Evolutionary conservation across 345 rosid genomes (phyloP).

Genomic region (Sonneratia alba): DNA sequence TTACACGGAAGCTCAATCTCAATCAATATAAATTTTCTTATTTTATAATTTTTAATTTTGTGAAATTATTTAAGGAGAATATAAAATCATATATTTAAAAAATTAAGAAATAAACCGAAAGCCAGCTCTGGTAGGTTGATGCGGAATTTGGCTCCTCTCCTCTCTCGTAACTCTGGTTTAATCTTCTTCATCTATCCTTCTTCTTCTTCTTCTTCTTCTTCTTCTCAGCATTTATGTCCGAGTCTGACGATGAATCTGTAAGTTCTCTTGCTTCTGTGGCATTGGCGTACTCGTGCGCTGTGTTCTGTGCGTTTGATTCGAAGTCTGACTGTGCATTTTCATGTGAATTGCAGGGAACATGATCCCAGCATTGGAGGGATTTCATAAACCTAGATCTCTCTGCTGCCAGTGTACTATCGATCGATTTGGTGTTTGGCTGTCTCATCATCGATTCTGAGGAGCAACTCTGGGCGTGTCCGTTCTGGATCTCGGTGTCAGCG

Average conservation of each 20-base stretch:
- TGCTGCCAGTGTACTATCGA: not conserved
- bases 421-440: conserved; percentile 22
- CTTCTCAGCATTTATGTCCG: conserved; percentile 8
- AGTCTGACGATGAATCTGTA: conserved; percentile 24
- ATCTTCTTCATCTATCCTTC: not conserved
- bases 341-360: not conserved
- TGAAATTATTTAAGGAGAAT: not conserved
- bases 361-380: conserved; percentile 16
- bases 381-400: conserved; percentile 39
- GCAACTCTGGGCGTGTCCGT: not conserved
- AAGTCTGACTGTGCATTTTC: not conserved
- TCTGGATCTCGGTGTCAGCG: conserved; percentile 31
- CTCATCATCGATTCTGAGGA: conserved; percentile 3
- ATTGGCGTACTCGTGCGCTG: not conserved
- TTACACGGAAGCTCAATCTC: too few relatives aligned
- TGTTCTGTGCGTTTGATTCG: conserved; percentile 7
- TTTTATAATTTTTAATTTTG: not conserved
- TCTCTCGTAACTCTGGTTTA: not conserved
- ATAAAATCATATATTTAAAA: not conserved
- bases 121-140: not conserved
- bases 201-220: not conserved
- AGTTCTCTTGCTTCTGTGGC: conserved; percentile 18
- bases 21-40: too few relatives aligned
- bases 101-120: not conserved
- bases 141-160: conserved; percentile 3